These are phyloP conservation scores for Pelagophyceae sp. DNA, from an alignment of 352 stramenopile genomes.

Conservation along the genomic window DNA sequence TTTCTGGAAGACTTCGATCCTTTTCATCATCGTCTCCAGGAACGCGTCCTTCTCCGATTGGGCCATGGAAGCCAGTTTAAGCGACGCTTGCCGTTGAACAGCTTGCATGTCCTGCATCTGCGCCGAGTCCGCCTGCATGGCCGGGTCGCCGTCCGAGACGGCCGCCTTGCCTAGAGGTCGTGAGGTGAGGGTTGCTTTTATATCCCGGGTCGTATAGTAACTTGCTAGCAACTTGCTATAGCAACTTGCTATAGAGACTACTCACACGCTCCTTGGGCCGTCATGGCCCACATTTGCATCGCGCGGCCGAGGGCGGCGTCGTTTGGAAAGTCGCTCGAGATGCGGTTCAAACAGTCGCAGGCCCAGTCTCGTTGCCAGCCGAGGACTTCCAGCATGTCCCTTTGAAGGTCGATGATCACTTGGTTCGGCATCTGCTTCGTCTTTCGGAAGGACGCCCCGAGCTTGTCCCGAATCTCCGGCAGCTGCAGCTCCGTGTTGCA, in stretches of 20 bases:
- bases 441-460: not conserved
- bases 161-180: too few relatives aligned
- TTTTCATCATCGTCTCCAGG: not conserved
- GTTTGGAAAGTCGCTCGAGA: not conserved
- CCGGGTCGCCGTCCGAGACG: not conserved
- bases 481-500: slow-evolving; percentile 10
- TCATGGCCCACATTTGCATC: slow-evolving; percentile 7
- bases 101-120: not conserved
- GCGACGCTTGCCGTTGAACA: not conserved
- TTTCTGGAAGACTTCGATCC: not conserved
- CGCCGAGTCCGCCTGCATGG: not conserved
- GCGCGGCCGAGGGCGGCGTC: not conserved
- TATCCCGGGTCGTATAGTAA: too few relatives aligned
- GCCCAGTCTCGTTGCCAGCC: not conserved
- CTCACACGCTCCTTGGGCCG: not conserved
- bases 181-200: too few relatives aligned
- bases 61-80: not conserved
- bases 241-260: too few relatives aligned
- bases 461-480: not conserved
- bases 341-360: not conserved
- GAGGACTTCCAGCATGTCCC: slow-evolving; percentile 11
- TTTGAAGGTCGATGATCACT: slow-evolving; percentile 1
- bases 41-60: not conserved
- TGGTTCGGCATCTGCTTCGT: not conserved
- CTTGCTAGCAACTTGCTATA: too few relatives aligned